Evolutionary conservation across 345 rosid species (phyloP).

Genomic region (Aquilaria malaccensis): DNA sequence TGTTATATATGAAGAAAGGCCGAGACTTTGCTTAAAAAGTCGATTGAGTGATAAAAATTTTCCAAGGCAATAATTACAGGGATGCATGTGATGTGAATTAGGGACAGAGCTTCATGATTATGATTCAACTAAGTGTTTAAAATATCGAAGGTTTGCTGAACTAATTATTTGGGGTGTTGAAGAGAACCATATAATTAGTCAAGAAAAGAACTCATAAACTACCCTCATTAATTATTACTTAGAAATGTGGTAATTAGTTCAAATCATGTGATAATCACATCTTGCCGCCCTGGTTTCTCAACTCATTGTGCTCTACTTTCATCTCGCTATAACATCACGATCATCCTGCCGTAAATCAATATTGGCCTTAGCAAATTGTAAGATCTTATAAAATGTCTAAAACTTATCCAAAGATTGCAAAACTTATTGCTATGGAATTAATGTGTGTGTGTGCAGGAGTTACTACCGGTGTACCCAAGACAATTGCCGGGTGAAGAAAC

Average conservation of each 20-base stretch:
- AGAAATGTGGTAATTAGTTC: no score
- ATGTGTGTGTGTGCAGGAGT: slow-evolving; percentile 52
- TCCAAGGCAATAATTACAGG: slow-evolving; percentile 27
- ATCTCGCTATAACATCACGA: no score
- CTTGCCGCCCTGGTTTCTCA: no score
- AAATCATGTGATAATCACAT: no score
- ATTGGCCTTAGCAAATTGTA: no score
- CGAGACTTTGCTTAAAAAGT: slow-evolving; percentile 3
- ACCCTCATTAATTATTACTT: no score
- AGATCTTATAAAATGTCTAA: no score
- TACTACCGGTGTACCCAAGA: slow-evolving; percentile 95
- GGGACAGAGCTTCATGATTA: no score
- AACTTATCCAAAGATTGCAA: no score
- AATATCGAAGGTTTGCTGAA: not conserved
- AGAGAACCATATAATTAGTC: not conserved
- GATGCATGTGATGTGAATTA: slow-evolving; percentile 3
- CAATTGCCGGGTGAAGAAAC: slow-evolving; percentile 86
- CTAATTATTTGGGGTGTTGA: not conserved
- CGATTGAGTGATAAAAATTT: not conserved
- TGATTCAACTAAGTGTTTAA: not conserved
- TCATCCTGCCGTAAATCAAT: no score
- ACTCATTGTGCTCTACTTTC: no score
- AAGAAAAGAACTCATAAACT: no score
- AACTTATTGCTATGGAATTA: not conserved
- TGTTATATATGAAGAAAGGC: not conserved